These are phyloP conservation scores for Boletus subluridellus DNA, from an alignment of 1,284 basidiomycete species.

Conservation along the genomic window DNA sequence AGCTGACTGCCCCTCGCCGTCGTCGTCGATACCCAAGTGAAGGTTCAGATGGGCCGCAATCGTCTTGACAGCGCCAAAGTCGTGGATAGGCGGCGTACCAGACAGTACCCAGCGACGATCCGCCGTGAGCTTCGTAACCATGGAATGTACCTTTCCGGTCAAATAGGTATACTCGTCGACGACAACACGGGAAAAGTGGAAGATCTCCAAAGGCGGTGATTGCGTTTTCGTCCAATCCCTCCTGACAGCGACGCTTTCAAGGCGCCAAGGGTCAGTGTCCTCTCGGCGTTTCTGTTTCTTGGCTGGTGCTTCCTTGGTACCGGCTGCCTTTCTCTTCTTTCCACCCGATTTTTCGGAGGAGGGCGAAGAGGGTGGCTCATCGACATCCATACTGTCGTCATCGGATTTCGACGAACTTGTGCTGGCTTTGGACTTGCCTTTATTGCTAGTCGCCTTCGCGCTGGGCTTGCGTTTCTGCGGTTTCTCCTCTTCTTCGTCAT, in stretches of 20 bases:
- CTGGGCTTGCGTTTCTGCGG: slow-evolving; percentile 29
- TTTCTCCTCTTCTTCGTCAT: slow-evolving; percentile 32
- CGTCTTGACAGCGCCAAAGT: slow-evolving; percentile 88
- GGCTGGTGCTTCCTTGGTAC: slow-evolving; percentile 46
- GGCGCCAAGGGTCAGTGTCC: slow-evolving; percentile 78
- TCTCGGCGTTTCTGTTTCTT: slow-evolving; percentile 65
- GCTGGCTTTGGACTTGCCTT: slow-evolving; percentile 25
- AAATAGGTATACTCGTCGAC: slow-evolving; percentile 97
- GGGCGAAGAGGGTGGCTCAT: slow-evolving; percentile 40
- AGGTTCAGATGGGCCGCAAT: slow-evolving; percentile 84
- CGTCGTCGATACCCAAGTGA: slow-evolving; percentile 87
- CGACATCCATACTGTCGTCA: slow-evolving; percentile 54
- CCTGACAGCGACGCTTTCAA: slow-evolving; percentile 59
- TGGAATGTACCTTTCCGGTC: slow-evolving; percentile 72
- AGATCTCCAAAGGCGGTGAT: slow-evolving; percentile 85
- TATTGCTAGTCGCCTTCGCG: slow-evolving; percentile 31
- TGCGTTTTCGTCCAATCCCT: slow-evolving; percentile 78
- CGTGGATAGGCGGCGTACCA: slow-evolving; percentile 89
- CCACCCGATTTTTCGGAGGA: slow-evolving; percentile 41
- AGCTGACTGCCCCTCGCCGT: slow-evolving; percentile 74
- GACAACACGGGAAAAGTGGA: slow-evolving; percentile 85
- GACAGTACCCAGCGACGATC: slow-evolving; percentile 93
- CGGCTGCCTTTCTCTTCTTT: slow-evolving; percentile 50
- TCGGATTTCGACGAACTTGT: slow-evolving; percentile 30
- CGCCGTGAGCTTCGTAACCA: slow-evolving; percentile 75